Evolutionary conservation across 2,329 filamentous ascomycete genomes (phyloP).

Genomic region (Coniella lustricola): DNA sequence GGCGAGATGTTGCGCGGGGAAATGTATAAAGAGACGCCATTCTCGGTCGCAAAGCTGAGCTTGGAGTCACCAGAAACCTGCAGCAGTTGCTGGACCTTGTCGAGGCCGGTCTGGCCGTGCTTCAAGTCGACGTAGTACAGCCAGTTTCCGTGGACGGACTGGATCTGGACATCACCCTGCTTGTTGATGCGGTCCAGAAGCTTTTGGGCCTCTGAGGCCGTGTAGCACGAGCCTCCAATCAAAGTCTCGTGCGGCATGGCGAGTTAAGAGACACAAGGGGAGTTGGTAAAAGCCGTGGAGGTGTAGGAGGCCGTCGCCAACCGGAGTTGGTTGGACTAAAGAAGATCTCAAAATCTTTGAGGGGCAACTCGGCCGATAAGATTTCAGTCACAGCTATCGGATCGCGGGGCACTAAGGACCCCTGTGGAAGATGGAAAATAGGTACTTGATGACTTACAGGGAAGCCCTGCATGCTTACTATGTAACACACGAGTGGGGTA

Average conservation of each 20-base stretch:
- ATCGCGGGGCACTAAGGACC: slow-evolving; percentile 14
- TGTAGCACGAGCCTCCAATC: slow-evolving; percentile 15
- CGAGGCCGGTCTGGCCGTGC: slow-evolving; percentile 34
- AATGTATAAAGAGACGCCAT: slow-evolving; percentile 58
- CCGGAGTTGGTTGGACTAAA: not conserved
- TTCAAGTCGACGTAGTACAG: slow-evolving; percentile 62
- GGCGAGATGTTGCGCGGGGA: slow-evolving; percentile 83
- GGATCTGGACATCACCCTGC: slow-evolving; percentile 30
- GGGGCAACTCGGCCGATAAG: slow-evolving; percentile 12
- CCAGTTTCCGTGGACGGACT: slow-evolving; percentile 46
- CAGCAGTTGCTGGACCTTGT: slow-evolving; percentile 41
- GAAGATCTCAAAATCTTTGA: slow-evolving; percentile 9
- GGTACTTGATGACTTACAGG: not conserved
- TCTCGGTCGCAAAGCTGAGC: slow-evolving; percentile 34
- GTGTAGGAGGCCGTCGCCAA: slow-evolving; percentile 4
- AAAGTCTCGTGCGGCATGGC: slow-evolving; percentile 14
- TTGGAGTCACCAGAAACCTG: slow-evolving; percentile 29
- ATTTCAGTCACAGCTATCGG: slow-evolving; percentile 6
- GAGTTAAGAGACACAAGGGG: slow-evolving; percentile 5
- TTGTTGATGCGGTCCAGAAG: slow-evolving; percentile 18
- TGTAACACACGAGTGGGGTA: no score
- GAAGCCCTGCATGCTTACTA: not conserved
- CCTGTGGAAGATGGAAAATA: not conserved
- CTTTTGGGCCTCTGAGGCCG: slow-evolving; percentile 15
- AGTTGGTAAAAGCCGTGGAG: not conserved